Conservation (phyloP, 2,329 filamentous ascomycete species). For the Diaporthe destruens region DNA sequence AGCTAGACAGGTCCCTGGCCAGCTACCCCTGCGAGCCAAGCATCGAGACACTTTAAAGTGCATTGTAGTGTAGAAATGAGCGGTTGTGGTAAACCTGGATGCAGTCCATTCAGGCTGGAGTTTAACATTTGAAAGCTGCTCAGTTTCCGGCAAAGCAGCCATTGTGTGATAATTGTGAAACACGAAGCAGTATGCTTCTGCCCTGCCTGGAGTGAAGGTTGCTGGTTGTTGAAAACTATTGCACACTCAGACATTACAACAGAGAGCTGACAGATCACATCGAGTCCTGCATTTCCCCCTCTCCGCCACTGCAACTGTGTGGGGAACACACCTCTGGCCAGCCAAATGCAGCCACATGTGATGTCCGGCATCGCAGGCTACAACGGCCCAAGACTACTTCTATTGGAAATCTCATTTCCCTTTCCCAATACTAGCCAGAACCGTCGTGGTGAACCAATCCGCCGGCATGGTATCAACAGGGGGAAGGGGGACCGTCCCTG, state of each 20-base stretch:
- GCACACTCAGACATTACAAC: not conserved
- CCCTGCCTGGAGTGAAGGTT: not conserved
- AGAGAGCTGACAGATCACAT: not conserved
- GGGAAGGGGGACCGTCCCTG: not conserved
- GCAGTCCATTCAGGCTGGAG: conserved; percentile 3
- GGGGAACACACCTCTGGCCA: not conserved
- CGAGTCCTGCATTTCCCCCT: not conserved
- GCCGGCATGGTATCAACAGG: not conserved
- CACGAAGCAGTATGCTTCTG: not conserved
- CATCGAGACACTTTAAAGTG: not conserved
- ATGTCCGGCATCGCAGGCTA: not conserved
- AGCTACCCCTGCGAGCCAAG: not conserved
- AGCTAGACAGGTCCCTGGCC: not conserved
- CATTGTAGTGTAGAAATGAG: not conserved
- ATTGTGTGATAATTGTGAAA: not conserved
- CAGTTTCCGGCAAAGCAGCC: not conserved
- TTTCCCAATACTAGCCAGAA: not conserved
- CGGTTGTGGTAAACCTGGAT: not conserved
- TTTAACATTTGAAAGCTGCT: not conserved
- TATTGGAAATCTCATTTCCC: not conserved
- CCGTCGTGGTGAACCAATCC: not conserved
- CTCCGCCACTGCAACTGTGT: conserved; percentile 1
- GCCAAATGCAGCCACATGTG: conserved; percentile 8
- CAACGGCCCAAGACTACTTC: conserved; percentile 1
- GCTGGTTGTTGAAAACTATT: not conserved